Conservation (phyloP, 495 filamentous ascomycete species). For the Echria macrotheca region DNA sequence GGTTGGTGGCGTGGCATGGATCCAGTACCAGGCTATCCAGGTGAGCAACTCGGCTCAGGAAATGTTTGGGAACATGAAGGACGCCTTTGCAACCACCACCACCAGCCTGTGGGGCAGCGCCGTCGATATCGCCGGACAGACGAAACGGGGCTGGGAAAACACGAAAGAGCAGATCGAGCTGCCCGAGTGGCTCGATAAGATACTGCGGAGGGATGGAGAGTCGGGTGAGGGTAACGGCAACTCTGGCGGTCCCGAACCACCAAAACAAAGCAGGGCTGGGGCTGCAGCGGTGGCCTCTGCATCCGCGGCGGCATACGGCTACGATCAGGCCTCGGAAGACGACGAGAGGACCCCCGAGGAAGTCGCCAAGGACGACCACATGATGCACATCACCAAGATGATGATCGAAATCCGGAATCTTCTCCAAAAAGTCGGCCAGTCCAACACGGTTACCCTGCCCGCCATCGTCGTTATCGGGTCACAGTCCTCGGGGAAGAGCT, state of each 20-base stretch:
- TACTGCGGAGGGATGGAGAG: conserved; percentile 56
- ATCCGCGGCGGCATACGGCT: conserved; percentile 71
- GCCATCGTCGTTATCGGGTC: conserved; percentile 98
- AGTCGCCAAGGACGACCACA: conserved; percentile 85
- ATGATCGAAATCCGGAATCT: conserved; percentile 99
- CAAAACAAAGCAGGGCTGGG: conserved; percentile 59
- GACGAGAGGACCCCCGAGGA: conserved; percentile 57
- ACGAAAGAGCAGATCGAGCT: conserved; percentile 73
- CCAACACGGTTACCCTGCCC: conserved; percentile 75
- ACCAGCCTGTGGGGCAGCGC: conserved; percentile 61
- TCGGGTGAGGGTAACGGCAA: conserved; percentile 29
- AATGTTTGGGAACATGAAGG: conserved; percentile 63
- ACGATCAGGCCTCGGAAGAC: conserved; percentile 64
- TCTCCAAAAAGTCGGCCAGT: conserved; percentile 84
- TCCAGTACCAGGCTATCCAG: conserved; percentile 95
- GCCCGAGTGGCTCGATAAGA: conserved; percentile 80
- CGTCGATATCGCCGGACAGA: conserved; percentile 70
- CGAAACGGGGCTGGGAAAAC: conserved; percentile 71
- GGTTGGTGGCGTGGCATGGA: conserved; percentile 79
- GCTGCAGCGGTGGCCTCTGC: conserved; percentile 53
- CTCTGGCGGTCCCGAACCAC: conserved; percentile 39
- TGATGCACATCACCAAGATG: conserved; percentile 98
- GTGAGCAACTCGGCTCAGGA: conserved; percentile 85
- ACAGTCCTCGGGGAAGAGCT: conserved; percentile 97
- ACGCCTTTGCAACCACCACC: conserved; percentile 61